Evolutionary conservation across 1,139 yeast species (phyloP).

Genomic region (Debaryomycetaceae sp.): DNA sequence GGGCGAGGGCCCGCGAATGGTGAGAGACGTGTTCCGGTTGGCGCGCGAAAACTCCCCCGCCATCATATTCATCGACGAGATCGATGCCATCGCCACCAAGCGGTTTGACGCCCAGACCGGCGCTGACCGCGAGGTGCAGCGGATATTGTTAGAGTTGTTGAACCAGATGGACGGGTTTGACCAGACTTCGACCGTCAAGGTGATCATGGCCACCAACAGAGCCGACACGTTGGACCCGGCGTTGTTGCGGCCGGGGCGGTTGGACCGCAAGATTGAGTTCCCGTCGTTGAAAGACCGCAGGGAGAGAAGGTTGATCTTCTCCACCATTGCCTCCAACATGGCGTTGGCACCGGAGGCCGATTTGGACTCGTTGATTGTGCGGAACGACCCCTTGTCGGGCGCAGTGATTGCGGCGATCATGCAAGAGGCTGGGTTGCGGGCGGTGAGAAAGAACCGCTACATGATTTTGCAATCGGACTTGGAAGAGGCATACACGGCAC

Average conservation of each 20-base stretch:
- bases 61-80: slow-evolving; percentile 95
- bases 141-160: slow-evolving; percentile 89
- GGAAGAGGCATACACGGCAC: slow-evolving; percentile 96
- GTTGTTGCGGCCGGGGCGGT: slow-evolving; percentile 93
- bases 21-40: slow-evolving; percentile 92
- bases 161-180: slow-evolving; percentile 99
- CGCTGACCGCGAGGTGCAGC: slow-evolving; percentile 98
- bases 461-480: slow-evolving; percentile 92
- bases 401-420: slow-evolving; percentile 98
- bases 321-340: slow-evolving; percentile 97
- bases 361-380: slow-evolving; percentile 85
- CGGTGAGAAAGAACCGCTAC: slow-evolving; percentile 96
- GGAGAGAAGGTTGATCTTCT: slow-evolving; percentile 92
- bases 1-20: slow-evolving; percentile 99
- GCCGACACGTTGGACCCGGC: slow-evolving; percentile 98
- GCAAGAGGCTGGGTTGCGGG: slow-evolving; percentile 99
- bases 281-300: slow-evolving; percentile 94
- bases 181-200: slow-evolving; percentile 92
- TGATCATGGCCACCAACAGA: slow-evolving; percentile 98
- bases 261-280: slow-evolving; percentile 96
- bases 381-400: slow-evolving; percentile 96
- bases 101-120: slow-evolving; percentile 99
- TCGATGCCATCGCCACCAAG: slow-evolving; percentile 98
- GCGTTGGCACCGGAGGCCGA: slow-evolving; percentile 97
- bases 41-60: slow-evolving; percentile 98